Evolutionary conservation across 2,329 filamentous ascomycete species (phyloP).

Genomic region (Arthroderma sp.): DNA sequence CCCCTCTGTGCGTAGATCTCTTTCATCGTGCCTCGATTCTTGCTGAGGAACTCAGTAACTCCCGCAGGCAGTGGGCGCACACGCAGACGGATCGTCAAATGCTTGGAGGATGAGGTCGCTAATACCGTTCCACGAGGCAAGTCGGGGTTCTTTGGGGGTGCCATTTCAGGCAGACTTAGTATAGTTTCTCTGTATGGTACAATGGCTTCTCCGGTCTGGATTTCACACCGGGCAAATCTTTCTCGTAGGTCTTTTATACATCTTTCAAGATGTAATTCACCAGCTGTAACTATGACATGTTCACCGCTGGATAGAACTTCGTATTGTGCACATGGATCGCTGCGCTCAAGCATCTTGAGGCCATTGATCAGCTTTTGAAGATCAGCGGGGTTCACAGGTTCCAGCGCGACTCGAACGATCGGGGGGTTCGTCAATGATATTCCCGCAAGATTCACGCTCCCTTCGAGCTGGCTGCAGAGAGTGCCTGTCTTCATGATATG

Average conservation of each 20-base stretch:
- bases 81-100: constrained; percentile 61
- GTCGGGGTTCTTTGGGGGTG: constrained; percentile 70
- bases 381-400: constrained; percentile 79
- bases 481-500: constrained; percentile 94
- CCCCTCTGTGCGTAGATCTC: constrained; percentile 60
- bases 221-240: constrained; percentile 83
- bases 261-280: constrained; percentile 84
- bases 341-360: constrained; percentile 75
- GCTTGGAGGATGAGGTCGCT: constrained; percentile 68
- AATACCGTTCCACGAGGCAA: constrained; percentile 71
- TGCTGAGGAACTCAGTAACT: constrained; percentile 74
- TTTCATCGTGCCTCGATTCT: constrained; percentile 68
- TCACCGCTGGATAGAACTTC: constrained; percentile 87
- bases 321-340: constrained; percentile 90
- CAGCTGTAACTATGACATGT: constrained; percentile 86
- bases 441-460: constrained; percentile 80
- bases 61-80: constrained; percentile 64
- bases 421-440: constrained; percentile 69
- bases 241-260: constrained; percentile 89
- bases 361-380: constrained; percentile 91
- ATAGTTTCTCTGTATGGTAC: constrained; percentile 94
- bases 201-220: constrained; percentile 85
- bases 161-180: constrained; percentile 79
- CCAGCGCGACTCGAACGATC: constrained; percentile 91
- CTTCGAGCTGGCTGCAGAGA: constrained; percentile 73